These are phyloP conservation scores for Trifolium dubium DNA, from an alignment of 306 rosid genomes.

Conservation along the genomic window DNA sequence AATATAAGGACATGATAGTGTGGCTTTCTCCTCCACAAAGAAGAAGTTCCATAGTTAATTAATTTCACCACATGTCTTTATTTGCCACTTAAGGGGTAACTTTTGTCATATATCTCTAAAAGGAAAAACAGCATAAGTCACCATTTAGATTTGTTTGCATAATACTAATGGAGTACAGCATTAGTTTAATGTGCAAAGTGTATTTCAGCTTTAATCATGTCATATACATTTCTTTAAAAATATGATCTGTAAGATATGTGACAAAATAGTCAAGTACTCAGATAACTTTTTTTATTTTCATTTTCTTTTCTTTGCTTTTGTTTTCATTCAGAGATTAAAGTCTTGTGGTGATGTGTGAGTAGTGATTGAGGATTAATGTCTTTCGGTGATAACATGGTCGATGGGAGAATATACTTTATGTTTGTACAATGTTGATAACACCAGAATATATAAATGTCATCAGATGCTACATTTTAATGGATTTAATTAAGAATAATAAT, in stretches of 20 bases:
- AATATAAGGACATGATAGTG: not conserved
- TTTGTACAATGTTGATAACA: conserved; percentile 5
- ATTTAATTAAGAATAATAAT: too few species aligned
- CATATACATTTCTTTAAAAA: conserved; percentile 52
- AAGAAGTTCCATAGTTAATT: conserved; percentile 34
- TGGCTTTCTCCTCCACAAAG: conserved; percentile 37
- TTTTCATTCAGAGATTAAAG: conserved; percentile 32
- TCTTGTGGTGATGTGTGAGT: not conserved
- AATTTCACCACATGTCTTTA: conserved; percentile 9
- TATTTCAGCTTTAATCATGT: conserved; percentile 57
- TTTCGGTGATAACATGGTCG: conserved; percentile 8
- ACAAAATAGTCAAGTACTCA: conserved; percentile 46
- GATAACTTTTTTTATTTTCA: conserved; percentile 34
- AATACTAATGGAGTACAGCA: conserved; percentile 38
- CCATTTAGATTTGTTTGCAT: conserved; percentile 50
- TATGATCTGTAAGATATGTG: conserved; percentile 51
- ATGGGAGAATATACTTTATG: conserved; percentile 22
- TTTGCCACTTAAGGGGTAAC: conserved; percentile 37
- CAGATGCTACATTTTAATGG: not conserved
- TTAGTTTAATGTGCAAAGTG: conserved; percentile 38
- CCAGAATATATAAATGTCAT: not conserved
- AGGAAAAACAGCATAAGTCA: conserved; percentile 48
- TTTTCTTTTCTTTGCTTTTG: not conserved
- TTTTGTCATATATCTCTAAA: conserved; percentile 44
- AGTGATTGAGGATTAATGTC: too few species aligned